Conservation (phyloP, 768 basidiomycete genomes). For the Psilocybe cyanescens region DNA sequence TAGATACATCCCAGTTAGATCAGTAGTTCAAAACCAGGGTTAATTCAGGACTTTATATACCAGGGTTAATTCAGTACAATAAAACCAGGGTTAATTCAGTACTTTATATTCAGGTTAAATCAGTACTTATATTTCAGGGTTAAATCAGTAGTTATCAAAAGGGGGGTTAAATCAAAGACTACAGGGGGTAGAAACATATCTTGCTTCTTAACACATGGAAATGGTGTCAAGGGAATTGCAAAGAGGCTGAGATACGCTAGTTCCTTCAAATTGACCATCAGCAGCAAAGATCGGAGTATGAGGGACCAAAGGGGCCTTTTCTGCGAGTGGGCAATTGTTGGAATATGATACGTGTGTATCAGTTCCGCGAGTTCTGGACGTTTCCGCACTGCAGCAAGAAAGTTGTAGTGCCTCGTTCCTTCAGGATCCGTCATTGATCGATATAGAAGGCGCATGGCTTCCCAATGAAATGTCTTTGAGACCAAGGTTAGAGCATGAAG, state of each 20-base stretch:
- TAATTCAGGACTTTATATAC: no score
- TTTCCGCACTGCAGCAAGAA: neutral
- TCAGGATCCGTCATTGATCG: neutral
- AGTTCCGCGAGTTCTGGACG: neutral
- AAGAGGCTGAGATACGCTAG: neutral
- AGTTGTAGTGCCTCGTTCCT: neutral
- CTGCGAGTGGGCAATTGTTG: neutral
- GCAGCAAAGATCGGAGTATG: neutral
- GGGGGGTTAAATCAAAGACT: no score
- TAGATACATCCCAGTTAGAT: no score
- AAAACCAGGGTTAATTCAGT: no score
- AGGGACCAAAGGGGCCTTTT: neutral
- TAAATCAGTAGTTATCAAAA: no score
- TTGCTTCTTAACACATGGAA: neutral
- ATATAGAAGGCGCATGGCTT: neutral
- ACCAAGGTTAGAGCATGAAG: neutral
- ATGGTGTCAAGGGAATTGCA: no score
- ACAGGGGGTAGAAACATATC: no score
- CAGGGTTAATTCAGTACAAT: no score
- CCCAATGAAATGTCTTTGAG: neutral
- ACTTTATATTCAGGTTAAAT: no score
- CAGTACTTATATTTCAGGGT: no score
- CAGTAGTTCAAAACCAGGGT: no score
- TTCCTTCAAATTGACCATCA: constrained; percentile 5
- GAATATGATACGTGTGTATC: neutral